Percentiles rank a stretch among this genome's conserved stretches.
phyloP scores from a whole-genome alignment of 352 stramenopile species.

The Globisporangium ultimum region DNA sequence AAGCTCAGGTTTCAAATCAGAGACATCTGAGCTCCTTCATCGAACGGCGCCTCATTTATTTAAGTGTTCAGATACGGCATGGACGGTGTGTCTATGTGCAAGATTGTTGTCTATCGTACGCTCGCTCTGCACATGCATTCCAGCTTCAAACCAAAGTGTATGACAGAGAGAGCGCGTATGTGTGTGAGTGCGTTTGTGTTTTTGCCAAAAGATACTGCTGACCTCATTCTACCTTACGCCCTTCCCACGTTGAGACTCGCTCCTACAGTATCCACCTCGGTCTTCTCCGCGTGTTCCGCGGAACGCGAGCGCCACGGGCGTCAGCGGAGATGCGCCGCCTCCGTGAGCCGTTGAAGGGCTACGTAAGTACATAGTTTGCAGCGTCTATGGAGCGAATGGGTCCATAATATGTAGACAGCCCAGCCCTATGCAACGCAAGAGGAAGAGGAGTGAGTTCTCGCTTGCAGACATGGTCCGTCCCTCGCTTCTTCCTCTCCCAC shows the following conservation, averaged over 20 bases:
- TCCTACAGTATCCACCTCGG: not conserved
- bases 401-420: too few relatives aligned
- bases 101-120: too few relatives aligned
- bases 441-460: not conserved
- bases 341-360: not conserved
- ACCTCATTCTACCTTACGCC: not conserved
- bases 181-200: too few relatives aligned
- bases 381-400: too few relatives aligned
- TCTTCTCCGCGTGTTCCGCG: not conserved
- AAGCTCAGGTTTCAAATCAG: too few relatives aligned
- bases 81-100: too few relatives aligned
- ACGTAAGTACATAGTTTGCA: too few relatives aligned
- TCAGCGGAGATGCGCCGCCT: not conserved
- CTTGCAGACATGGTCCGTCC: not conserved
- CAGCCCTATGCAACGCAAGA: not conserved
- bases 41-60: too few relatives aligned
- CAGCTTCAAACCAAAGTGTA: not conserved
- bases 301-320: not conserved
- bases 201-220: not conserved
- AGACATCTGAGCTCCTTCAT: too few relatives aligned
- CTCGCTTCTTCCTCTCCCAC: not conserved
- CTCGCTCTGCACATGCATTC: too few relatives aligned
- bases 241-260: too few relatives aligned
- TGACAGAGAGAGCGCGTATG: not conserved
- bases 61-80: too few relatives aligned